phyloP scores from a whole-genome alignment of 202 grass and related monocot species.

The Musa balbisiana region DNA sequence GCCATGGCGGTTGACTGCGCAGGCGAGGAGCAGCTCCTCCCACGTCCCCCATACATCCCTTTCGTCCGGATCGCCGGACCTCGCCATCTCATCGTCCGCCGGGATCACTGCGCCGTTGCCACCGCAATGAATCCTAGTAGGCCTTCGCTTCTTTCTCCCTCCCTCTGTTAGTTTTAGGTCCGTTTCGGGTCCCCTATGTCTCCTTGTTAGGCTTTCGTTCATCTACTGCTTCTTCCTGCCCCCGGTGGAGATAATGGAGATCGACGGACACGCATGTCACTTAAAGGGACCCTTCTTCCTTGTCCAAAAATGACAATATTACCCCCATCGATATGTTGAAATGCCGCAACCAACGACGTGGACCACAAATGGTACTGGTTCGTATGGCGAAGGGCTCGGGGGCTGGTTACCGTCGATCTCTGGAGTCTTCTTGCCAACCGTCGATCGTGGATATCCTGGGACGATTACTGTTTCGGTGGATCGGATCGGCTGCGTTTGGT shows the following conservation, averaged over 20 bases:
- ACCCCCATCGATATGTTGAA: too few species aligned
- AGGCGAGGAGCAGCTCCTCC: conserved; percentile 88
- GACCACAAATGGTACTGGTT: too few species aligned
- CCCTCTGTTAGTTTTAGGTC: neutral
- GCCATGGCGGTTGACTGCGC: conserved; percentile 81
- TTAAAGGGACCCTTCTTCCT: too few species aligned
- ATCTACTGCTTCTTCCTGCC: neutral
- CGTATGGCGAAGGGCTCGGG: too few species aligned
- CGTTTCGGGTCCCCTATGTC: neutral
- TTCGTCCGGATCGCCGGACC: conserved; percentile 20
- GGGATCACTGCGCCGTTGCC: neutral
- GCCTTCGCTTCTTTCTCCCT: neutral
- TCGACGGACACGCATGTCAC: too few species aligned
- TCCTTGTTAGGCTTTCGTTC: neutral
- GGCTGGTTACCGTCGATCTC: too few species aligned
- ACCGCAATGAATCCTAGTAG: neutral
- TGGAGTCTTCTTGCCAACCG: too few species aligned
- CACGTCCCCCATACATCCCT: conserved; percentile 58
- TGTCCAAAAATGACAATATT: too few species aligned
- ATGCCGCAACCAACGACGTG: too few species aligned
- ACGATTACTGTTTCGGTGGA: too few species aligned
- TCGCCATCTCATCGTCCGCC: conserved; percentile 13
- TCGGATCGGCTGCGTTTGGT: too few species aligned
- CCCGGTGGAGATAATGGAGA: neutral
- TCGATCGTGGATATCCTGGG: too few species aligned